Evolutionary conservation across 345 rosid genomes (phyloP).

Genomic region (Camelina laxa): DNA sequence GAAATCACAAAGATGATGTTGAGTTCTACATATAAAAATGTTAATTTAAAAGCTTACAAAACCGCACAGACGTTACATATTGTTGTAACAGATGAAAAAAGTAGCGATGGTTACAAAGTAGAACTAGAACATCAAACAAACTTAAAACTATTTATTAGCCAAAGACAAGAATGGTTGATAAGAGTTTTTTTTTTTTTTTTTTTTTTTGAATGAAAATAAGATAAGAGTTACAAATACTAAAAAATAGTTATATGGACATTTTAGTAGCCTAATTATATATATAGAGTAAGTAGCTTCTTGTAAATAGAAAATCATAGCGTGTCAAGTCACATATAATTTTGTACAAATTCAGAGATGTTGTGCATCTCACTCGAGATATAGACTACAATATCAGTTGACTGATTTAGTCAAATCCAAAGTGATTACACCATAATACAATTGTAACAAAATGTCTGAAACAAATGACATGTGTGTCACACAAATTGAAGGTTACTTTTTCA

Average conservation of each 20-base stretch:
- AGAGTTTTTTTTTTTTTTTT: too few species aligned
- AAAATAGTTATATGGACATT: neutral
- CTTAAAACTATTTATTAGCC: neutral
- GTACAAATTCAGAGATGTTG: conserved; percentile 8
- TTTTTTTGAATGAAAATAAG: too few species aligned
- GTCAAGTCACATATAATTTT: conserved; percentile 7
- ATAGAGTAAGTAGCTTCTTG: neutral
- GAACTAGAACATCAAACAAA: neutral
- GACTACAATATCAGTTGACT: conserved; percentile 20
- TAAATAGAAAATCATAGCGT: conserved; percentile 2
- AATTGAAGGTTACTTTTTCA: conserved; percentile 33
- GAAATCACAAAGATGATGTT: neutral
- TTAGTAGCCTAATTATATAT: neutral
- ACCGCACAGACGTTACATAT: conserved; percentile 22
- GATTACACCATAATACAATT: conserved; percentile 23
- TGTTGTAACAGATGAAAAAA: neutral
- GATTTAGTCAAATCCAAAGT: conserved; percentile 36
- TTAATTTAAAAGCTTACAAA: neutral
- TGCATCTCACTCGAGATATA: conserved; percentile 8
- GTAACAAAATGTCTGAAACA: conserved; percentile 28
- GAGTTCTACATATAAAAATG: neutral
- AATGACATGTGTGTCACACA: conserved; percentile 34
- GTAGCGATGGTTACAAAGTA: conserved; percentile 34
- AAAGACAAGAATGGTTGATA: neutral
- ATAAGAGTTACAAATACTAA: neutral